phyloP scores from a whole-genome alignment of 2,329 filamentous ascomycete genomes.

The Fusarium sp. region DNA sequence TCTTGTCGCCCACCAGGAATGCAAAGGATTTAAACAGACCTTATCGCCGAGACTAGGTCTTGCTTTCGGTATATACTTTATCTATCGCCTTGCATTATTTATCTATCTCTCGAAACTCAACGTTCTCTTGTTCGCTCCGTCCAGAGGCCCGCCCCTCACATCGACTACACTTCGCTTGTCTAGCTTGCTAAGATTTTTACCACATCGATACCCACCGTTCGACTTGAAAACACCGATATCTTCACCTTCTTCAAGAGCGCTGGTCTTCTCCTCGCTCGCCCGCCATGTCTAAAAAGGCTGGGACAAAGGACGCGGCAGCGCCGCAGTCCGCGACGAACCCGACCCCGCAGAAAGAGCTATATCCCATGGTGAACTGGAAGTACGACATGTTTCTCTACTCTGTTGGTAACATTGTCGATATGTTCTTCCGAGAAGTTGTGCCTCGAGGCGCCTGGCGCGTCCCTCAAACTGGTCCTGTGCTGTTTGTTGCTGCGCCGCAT shows the following conservation, averaged over 20 bases:
- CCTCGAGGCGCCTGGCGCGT: slow-evolving; percentile 96
- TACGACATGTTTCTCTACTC: slow-evolving; percentile 85
- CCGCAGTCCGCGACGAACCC: slow-evolving; percentile 44
- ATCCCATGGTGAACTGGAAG: slow-evolving; percentile 79
- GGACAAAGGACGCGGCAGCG: slow-evolving; percentile 46
- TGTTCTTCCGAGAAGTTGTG: slow-evolving; percentile 98
- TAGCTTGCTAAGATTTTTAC: slow-evolving; percentile 33
- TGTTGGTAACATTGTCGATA: slow-evolving; percentile 87
- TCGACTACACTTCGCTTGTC: slow-evolving; percentile 25
- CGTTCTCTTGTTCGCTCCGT: slow-evolving; percentile 9
- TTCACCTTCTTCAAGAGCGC: slow-evolving; percentile 19
- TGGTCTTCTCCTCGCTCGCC: slow-evolving; percentile 22
- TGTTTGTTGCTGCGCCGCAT: slow-evolving; percentile 97
- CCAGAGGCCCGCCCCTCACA: slow-evolving; percentile 29
- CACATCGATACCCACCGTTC: slow-evolving; percentile 15
- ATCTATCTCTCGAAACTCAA: neutral
- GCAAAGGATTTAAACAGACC: slow-evolving; percentile 15
- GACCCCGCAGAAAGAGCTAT: slow-evolving; percentile 66
- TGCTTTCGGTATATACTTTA: slow-evolving; percentile 23
- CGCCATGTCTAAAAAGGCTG: slow-evolving; percentile 44
- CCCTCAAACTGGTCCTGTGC: slow-evolving; percentile 87
- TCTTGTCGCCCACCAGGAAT: slow-evolving; percentile 15
- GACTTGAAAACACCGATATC: slow-evolving; percentile 4
- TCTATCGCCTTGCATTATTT: neutral
- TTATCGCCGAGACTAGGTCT: slow-evolving; percentile 10